These are phyloP conservation scores for Rhodotorula graminis DNA, from an alignment of 768 basidiomycete genomes.

Conservation along the genomic window DNA sequence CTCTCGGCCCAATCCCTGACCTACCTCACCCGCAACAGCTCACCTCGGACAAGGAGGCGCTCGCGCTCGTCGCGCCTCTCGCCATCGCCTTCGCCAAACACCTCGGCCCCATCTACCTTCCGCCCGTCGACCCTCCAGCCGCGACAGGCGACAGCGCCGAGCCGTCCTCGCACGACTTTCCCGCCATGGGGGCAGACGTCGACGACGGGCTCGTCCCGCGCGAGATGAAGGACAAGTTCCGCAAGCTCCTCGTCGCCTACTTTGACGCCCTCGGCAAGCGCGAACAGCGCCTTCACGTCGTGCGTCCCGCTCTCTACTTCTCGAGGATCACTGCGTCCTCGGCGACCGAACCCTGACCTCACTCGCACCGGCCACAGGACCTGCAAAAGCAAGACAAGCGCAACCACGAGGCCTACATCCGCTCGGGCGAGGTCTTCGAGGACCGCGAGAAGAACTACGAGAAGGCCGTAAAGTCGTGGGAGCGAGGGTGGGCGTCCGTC, in stretches of 20 bases:
- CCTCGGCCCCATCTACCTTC: conserved; percentile 72
- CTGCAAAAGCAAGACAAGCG: conserved; percentile 93
- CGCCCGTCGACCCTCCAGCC: neutral
- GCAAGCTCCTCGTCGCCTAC: conserved; percentile 87
- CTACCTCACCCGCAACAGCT: conserved; percentile 11
- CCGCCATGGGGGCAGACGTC: conserved; percentile 24
- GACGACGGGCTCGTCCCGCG: conserved; percentile 74
- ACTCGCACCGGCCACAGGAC: conserved; percentile 53
- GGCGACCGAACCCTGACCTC: neutral
- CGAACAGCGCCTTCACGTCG: conserved; percentile 67
- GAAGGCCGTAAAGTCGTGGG: conserved; percentile 94
- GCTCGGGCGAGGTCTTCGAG: conserved; percentile 98
- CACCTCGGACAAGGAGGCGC: conserved; percentile 42
- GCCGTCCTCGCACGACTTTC: conserved; percentile 23
- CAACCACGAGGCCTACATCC: conserved; percentile 98
- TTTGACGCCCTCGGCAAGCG: conserved; percentile 89
- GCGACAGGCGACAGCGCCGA: neutral
- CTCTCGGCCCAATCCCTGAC: no score
- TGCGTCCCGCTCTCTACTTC: neutral
- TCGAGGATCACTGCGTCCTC: no score
- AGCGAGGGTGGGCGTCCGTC: conserved; percentile 80
- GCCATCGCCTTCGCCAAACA: conserved; percentile 87
- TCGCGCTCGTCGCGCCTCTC: conserved; percentile 62
- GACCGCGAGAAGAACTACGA: conserved; percentile 98
- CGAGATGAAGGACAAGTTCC: conserved; percentile 81